Evolutionary conservation across 768 basidiomycete genomes (phyloP).

Genomic region (Mycena belliarum): DNA sequence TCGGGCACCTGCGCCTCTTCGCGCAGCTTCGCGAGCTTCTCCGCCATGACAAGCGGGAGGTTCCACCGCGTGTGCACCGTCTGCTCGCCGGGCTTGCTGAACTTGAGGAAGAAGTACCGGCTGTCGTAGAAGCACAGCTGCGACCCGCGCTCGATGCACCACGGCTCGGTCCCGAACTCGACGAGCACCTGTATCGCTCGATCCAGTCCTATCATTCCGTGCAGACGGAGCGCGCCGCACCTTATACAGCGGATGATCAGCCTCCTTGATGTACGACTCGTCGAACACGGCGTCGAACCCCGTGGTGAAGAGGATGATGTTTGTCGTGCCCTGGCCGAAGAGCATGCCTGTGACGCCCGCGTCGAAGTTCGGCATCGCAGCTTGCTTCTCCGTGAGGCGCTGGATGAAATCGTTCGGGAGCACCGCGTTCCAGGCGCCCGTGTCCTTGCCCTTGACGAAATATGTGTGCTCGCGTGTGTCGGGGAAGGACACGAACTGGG

Average conservation of each 20-base stretch:
- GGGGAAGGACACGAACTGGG: slow-evolving; percentile 11
- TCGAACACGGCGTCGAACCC: slow-evolving; percentile 7
- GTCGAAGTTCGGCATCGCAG: background rate
- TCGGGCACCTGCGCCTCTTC: background rate
- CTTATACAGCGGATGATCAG: slow-evolving; percentile 9
- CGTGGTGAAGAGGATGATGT: background rate
- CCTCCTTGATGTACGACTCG: background rate
- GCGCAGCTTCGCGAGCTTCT: background rate
- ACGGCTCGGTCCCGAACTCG: background rate
- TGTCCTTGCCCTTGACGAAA: background rate
- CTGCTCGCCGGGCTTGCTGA: background rate
- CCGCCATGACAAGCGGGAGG: background rate
- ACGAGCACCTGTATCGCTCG: background rate
- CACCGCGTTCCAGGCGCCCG: background rate
- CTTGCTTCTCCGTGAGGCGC: background rate
- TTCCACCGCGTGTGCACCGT: slow-evolving; percentile 6
- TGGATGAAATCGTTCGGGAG: background rate
- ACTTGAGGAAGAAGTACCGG: slow-evolving; percentile 11
- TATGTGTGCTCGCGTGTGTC: background rate
- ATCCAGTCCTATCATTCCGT: background rate
- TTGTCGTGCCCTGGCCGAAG: slow-evolving; percentile 7
- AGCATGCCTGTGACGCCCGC: slow-evolving; percentile 4
- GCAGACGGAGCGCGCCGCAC: background rate
- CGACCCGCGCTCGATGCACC: slow-evolving; percentile 13
- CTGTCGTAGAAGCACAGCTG: slow-evolving; percentile 12